Base-by-base conservation (phyloP, 2,329 filamentous ascomycete species). In the Ascochyta pisi region DNA sequence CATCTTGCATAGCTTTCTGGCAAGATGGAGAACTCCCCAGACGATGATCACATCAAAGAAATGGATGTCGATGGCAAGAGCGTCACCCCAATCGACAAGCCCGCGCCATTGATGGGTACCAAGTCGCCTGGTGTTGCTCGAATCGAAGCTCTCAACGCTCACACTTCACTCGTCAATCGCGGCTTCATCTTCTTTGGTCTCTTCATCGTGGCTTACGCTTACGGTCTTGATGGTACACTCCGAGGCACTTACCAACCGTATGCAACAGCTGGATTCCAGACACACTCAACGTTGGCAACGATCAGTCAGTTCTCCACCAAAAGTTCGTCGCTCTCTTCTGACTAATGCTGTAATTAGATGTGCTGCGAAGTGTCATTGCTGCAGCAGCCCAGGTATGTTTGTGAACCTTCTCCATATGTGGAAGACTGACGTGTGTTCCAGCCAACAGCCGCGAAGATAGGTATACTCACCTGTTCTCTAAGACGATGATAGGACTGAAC, bases 201-300 rank as follows among this genome's bases (percentile, higher is more conserved):
- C 58, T 89, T 89, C 70, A 70, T 89, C 33, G 76, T 88, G 50
- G 83, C 86, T 16, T 89, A 88, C 68, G 84, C 81, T 29, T 89
- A 89, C 67, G 83, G 84, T 2, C 78, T 88, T 13, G 58, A 61
- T 22, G 45, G 82, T 16, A 82, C 78, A 2, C 76, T 87, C 41
- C 80, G 85, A n/a, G 82, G 80, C 37, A 42, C 54, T 4, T 63
- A 63, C 15, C 57, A 83, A 77, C 79, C 84, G 0, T 78, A 79
- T 58, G 85, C 85, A 0, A 85, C 84, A 0, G 78, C 80, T 0
- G 77, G 73, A 33, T 86, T 83, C 61, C 68, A 71, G 6, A 60
- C 78, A 6, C 85, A 88, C 68, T 86, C 83, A 29, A 77, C 85
- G 50, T 75, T 86, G 3, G 79, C 84, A 0, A 87, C 85, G 1